Percentiles rank a stretch among this genome's conserved stretches.
phyloP scores from a whole-genome alignment of 352 stramenopile genomes.

The Globisporangium camurandrum region DNA sequence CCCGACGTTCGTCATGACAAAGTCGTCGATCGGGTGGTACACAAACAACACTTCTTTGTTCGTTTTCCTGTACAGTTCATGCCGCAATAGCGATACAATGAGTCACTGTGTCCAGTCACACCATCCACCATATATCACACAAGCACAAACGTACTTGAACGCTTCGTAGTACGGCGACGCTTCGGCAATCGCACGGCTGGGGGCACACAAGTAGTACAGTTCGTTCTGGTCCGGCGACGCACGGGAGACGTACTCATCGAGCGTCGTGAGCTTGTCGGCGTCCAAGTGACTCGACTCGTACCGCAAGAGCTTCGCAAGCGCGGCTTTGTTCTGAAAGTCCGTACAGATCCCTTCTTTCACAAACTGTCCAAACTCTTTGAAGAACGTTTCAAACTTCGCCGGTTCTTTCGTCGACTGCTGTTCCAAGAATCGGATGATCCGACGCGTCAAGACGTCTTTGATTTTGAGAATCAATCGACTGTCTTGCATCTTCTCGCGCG shows the following conservation, averaged over 20 bases:
- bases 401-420: conserved; percentile 90
- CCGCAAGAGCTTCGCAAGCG: conserved; percentile 96
- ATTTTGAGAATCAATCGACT: conserved; percentile 95
- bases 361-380: conserved; percentile 96
- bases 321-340: conserved; percentile 86
- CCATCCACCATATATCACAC: not conserved
- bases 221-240: conserved; percentile 95
- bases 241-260: conserved; percentile 99
- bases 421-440: conserved; percentile 87
- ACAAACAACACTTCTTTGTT: conserved; percentile 97
- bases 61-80: conserved; percentile 40
- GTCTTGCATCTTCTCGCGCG: conserved; percentile 99
- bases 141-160: conserved; percentile 89
- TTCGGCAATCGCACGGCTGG: conserved; percentile 91
- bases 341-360: conserved; percentile 98
- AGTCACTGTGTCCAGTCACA: not conserved
- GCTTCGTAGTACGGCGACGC: conserved; percentile 98
- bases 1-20: conserved; percentile 98
- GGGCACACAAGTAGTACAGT: conserved; percentile 98
- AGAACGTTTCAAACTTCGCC: conserved; percentile 97
- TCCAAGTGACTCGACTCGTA: conserved; percentile 97
- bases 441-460: conserved; percentile 91
- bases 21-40: conserved; percentile 99
- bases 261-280: conserved; percentile 86
- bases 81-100: not conserved